Conservation (phyloP, 371 early-diverging fungal species). For the Apophysomyces ossiformis region DNA sequence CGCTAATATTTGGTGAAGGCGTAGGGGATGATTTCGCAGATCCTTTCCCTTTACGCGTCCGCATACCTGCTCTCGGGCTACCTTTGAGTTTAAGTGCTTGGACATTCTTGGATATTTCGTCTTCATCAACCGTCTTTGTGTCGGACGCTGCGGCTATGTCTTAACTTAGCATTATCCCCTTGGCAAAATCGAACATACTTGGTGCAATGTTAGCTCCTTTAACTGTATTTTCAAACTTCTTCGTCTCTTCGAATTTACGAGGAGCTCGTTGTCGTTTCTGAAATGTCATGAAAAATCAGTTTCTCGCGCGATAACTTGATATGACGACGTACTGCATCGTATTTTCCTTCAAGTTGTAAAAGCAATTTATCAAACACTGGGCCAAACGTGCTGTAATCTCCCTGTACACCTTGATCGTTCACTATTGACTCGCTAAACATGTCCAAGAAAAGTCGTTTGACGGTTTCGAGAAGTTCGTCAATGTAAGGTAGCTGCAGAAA, state of each 20-base stretch:
- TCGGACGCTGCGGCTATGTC: neutral
- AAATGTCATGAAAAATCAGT: neutral
- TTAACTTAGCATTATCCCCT: neutral
- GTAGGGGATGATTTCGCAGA: constrained; percentile 36
- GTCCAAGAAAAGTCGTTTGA: constrained; percentile 54
- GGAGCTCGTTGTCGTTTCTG: constrained; percentile 61
- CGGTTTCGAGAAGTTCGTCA: constrained; percentile 80
- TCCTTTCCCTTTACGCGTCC: constrained; percentile 31
- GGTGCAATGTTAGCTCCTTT: constrained; percentile 72
- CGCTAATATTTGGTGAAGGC: constrained; percentile 36
- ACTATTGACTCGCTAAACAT: constrained; percentile 24
- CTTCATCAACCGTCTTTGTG: constrained; percentile 50
- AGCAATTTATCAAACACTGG: constrained; percentile 45
- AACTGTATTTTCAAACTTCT: constrained; percentile 75
- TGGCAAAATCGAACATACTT: constrained; percentile 30
- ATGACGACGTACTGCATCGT: constrained; percentile 33
- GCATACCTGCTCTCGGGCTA: constrained; percentile 37
- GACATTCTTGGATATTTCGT: constrained; percentile 68
- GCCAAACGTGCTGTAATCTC: constrained; percentile 42
- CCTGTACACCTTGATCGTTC: constrained; percentile 21
- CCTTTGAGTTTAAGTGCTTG: constrained; percentile 48
- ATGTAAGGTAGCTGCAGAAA: constrained; percentile 85
- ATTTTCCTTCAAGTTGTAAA: constrained; percentile 51
- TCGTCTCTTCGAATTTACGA: constrained; percentile 84
- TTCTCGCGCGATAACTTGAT: constrained; percentile 2